Evolutionary conservation across 2,329 filamentous ascomycete genomes (phyloP), one percentile per base, ranked within the genome.

Genomic region (Diaporthe velutina): DNA sequence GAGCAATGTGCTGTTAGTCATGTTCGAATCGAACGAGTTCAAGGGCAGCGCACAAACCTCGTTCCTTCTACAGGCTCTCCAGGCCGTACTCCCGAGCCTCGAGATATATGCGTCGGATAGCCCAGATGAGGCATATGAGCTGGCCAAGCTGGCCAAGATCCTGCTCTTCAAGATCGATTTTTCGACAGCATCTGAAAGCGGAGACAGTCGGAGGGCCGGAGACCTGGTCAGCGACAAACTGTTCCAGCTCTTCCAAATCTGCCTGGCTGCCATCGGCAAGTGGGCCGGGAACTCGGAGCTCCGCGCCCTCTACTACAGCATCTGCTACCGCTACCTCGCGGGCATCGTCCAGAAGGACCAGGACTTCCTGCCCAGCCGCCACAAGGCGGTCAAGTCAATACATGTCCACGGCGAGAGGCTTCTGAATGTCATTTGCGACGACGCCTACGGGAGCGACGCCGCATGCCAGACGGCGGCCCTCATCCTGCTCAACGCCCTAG

Each of bases 191-290:
- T 79, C 81, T 17, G 86, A 90, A 76, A 85, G 85, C 71, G 80
- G 86, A 61, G 85, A 83, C 75, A 22, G 13, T 28, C 82, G 83
- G 67, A 85, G 85, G 5, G 86, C 90, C 73, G 90, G 93, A 48
- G 95, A 95, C 81, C 88, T 96, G 35, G 92, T 97, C 45, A 94
- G 95, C 81, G 96, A 98, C 82, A 95, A 97, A 80, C 88, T 98
- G 0, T 96, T 95, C 81, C 94, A 98, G 80, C 90, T 98, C 5
- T 98, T 99, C 87, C 94, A 98, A 77, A 91, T 95, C 52, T 96
- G 94, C 76, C 87, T 98, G 19, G 90, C 93, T 78, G 95, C 95
- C 7, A 93, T 98, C 72, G 91, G 93, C 77, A 92, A 93, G 76
- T 93, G 94, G 80, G 89, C 92, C 2, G 92, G 93, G 6, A 92